Evolutionary conservation across 106 monocot genomes (phyloP).

Genomic region (Dendrobium nobile): DNA sequence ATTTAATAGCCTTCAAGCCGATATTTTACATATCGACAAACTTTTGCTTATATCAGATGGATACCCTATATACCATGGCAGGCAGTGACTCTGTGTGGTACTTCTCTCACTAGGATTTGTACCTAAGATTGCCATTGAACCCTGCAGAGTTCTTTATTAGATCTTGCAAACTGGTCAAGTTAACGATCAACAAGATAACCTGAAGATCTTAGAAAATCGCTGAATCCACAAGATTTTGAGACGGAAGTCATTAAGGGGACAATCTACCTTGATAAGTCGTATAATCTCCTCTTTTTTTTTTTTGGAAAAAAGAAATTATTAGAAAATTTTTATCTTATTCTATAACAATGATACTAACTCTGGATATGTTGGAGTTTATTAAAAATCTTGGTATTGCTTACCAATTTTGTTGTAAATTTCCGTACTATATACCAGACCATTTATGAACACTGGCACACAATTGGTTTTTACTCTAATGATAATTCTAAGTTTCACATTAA

Average conservation of each 20-base stretch:
- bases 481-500: too few relatives aligned
- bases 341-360: too few relatives aligned
- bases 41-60: conserved; percentile 84
- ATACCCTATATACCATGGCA: conserved; percentile 63
- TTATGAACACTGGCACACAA: too few relatives aligned
- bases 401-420: too few relatives aligned
- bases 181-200: conserved; percentile 64
- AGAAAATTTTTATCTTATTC: too few relatives aligned
- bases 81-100: conserved; percentile 61
- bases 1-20: conserved; percentile 91
- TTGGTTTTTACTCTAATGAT: too few relatives aligned
- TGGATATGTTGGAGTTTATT: too few relatives aligned
- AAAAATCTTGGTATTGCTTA: too few relatives aligned
- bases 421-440: too few relatives aligned
- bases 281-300: too few relatives aligned
- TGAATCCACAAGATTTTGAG: conserved; percentile 30
- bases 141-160: conserved; percentile 86
- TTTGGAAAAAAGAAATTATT: too few relatives aligned
- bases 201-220: conserved; percentile 19
- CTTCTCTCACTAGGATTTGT: conserved; percentile 72
- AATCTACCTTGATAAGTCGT: neutral
- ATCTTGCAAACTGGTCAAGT: conserved; percentile 79
- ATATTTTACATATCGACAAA: conserved; percentile 93
- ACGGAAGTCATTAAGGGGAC: conserved; percentile 41
- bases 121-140: conserved; percentile 84